These are phyloP conservation scores for Globisporangium sylvaticum DNA, from an alignment of 352 stramenopile species.

Conservation along the genomic window DNA sequence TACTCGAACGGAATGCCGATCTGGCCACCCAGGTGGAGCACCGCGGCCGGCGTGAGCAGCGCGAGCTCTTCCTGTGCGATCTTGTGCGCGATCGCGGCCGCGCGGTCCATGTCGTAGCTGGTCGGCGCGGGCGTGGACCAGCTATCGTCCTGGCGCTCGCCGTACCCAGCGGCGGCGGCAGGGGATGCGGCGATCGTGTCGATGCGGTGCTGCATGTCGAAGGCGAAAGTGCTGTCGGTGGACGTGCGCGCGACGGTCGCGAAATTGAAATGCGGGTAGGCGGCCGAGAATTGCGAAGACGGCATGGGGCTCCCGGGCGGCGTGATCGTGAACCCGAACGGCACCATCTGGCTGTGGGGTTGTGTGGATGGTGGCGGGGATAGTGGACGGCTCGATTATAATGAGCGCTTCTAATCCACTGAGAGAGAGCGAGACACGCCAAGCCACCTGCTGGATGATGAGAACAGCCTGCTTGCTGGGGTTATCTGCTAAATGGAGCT, in stretches of 20 bases:
- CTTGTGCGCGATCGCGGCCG: slow-evolving; percentile 16
- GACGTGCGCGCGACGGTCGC: neutral
- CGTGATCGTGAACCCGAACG: slow-evolving; percentile 21
- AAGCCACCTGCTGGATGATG: neutral
- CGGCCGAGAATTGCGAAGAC: neutral
- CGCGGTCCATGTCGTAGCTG: slow-evolving; percentile 11
- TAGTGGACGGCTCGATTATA: neutral
- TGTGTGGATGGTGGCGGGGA: neutral
- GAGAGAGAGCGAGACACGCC: slow-evolving; percentile 1
- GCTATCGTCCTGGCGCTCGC: neutral
- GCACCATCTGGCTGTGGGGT: slow-evolving; percentile 6
- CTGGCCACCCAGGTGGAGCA: neutral
- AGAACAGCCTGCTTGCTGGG: neutral
- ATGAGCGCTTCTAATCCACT: neutral
- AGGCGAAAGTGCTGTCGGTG: neutral
- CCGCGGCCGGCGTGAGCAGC: neutral
- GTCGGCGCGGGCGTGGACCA: slow-evolving; percentile 10
- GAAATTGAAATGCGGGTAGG: slow-evolving; percentile 2
- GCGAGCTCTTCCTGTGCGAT: slow-evolving; percentile 13
- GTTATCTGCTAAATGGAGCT: neutral
- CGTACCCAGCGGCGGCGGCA: no score
- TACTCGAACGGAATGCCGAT: slow-evolving; percentile 10
- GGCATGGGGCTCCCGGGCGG: slow-evolving; percentile 6
- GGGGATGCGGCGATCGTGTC: slow-evolving; percentile 10
- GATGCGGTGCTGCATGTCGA: slow-evolving; percentile 12